Evolutionary conservation across 139 green algal species (phyloP).

Genomic region (Gonium pectorale): DNA sequence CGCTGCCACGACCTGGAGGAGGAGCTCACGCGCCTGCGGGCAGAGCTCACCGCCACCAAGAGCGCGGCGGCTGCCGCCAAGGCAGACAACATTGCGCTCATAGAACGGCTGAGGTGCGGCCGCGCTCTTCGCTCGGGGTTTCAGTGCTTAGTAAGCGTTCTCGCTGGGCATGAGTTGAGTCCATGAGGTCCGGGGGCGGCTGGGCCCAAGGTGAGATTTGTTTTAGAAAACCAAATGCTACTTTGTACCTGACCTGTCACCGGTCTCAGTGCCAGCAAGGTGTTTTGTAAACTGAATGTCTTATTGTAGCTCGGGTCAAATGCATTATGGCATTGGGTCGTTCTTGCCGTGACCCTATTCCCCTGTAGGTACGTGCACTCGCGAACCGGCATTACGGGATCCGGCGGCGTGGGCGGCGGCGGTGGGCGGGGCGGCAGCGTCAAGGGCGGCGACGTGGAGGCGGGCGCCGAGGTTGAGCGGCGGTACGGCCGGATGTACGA

Average conservation of each 20-base stretch:
- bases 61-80: constrained; percentile 59
- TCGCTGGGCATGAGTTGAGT: too few species aligned
- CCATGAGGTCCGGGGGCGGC: too few species aligned
- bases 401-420: not conserved
- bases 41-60: constrained; percentile 56
- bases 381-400: constrained; percentile 27
- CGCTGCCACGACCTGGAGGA: constrained; percentile 84
- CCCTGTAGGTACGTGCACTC: constrained; percentile 58
- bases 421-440: constrained; percentile 3
- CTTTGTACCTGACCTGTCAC: too few species aligned
- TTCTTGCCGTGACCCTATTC: too few species aligned
- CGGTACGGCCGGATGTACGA: constrained; percentile 92
- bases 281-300: too few species aligned
- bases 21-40: constrained; percentile 48
- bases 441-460: constrained; percentile 68
- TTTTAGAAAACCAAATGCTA: too few species aligned
- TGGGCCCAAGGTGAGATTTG: too few species aligned
- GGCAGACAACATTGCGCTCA: constrained; percentile 92
- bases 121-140: too few species aligned
- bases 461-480: constrained; percentile 75
- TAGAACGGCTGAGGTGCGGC: constrained; percentile 87
- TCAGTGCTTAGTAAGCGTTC: too few species aligned
- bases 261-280: too few species aligned
- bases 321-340: too few species aligned
- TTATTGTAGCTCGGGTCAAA: too few species aligned